phyloP scores from a whole-genome alignment of 768 basidiomycete genomes.

The Trichaptum fuscoviolaceum region DNA sequence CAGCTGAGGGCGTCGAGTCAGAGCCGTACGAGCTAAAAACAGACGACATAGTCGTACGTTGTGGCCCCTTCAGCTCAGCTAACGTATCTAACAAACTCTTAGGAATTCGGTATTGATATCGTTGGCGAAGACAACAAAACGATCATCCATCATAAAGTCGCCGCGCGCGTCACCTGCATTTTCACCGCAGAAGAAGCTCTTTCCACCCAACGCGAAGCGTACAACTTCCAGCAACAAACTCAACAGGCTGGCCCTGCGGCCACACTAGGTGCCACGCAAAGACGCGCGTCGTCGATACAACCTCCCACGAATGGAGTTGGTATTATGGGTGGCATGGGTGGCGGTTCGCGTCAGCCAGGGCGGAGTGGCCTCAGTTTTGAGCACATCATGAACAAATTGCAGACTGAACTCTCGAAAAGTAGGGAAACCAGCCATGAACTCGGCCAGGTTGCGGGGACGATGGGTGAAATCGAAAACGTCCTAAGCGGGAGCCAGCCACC shows the following conservation, averaged over 20 bases:
- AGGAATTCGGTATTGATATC: constrained; percentile 99
- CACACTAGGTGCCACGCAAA: constrained; percentile 37
- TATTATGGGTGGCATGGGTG: constrained; percentile 75
- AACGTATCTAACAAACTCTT: constrained; percentile 9
- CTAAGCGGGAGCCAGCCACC: constrained; percentile 73
- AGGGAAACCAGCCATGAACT: constrained; percentile 90
- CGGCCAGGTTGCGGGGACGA: constrained; percentile 64
- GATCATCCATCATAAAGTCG: constrained; percentile 97
- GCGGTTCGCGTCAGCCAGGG: constrained; percentile 63
- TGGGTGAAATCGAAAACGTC: constrained; percentile 91
- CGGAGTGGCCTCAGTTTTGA: constrained; percentile 90
- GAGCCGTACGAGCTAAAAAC: constrained; percentile 92
- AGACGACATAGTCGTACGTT: constrained; percentile 90
- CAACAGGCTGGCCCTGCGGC: constrained; percentile 13
- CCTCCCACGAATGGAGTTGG: constrained; percentile 47
- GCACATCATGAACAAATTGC: constrained; percentile 81
- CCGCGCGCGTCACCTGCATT: constrained; percentile 88
- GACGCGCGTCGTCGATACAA: constrained; percentile 52
- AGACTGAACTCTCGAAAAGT: constrained; percentile 93
- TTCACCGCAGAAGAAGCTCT: constrained; percentile 82
- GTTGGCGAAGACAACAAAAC: constrained; percentile 98
- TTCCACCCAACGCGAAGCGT: constrained; percentile 62
- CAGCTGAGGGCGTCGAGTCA: constrained; percentile 83
- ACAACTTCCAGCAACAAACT: constrained; percentile 24
- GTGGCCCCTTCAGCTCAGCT: constrained; percentile 6